Conservation (phyloP, 352 stramenopile species). For the Globisporangium alternatum region DNA sequence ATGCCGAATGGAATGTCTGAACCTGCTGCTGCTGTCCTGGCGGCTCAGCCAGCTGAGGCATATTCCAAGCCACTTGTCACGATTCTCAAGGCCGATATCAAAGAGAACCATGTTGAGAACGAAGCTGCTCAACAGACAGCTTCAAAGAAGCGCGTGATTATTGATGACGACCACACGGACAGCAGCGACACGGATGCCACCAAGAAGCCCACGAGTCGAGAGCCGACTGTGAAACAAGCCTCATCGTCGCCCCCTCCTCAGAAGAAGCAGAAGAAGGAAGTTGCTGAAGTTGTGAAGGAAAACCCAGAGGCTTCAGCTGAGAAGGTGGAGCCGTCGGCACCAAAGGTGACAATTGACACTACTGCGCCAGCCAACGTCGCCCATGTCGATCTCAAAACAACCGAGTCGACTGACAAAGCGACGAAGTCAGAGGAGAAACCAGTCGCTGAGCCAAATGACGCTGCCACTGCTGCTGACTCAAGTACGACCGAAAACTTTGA, state of each 20-base stretch:
- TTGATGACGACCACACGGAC: conserved; percentile 59
- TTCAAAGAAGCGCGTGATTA: conserved; percentile 58
- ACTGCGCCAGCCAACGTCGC: not conserved
- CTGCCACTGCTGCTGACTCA: not conserved
- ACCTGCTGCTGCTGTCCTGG: not conserved
- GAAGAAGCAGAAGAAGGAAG: conserved; percentile 18
- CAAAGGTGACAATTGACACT: not conserved
- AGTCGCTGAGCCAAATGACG: not conserved
- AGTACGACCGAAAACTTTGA: conserved; percentile 50
- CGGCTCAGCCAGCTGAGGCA: not conserved
- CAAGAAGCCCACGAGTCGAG: conserved; percentile 6
- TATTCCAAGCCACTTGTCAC: not conserved
- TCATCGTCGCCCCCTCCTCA: conserved; percentile 8
- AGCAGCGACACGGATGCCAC: conserved; percentile 33
- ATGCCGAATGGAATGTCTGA: not conserved
- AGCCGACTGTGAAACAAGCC: conserved; percentile 8
- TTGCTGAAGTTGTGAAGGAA: not conserved
- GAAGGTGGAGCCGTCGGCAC: not conserved
- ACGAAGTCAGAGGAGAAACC: conserved; percentile 4
- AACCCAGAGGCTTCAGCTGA: not conserved
- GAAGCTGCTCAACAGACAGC: not conserved
- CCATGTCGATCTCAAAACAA: conserved; percentile 18
- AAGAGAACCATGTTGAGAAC: conserved; percentile 28
- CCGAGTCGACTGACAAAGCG: conserved; percentile 13
- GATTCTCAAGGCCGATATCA: conserved; percentile 3